phyloP scores from a whole-genome alignment of 352 stramenopile genomes.

The Pythium brachiatum region DNA sequence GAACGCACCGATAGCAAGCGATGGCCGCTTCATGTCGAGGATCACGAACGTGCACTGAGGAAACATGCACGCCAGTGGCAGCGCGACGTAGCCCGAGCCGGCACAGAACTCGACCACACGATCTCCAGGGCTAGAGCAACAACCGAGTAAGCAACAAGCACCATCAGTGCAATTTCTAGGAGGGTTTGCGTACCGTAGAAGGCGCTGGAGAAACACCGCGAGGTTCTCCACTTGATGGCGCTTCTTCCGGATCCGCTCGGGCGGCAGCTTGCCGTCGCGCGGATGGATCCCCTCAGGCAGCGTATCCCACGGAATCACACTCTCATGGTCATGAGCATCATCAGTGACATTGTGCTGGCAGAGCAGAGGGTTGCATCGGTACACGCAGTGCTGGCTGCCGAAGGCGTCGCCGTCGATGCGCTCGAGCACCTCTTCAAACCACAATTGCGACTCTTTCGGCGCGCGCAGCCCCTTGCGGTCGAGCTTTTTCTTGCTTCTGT shows the following conservation, averaged over 20 bases:
- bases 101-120: constrained; percentile 83
- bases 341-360: constrained; percentile 29
- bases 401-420: constrained; percentile 48
- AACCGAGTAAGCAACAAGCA: background rate
- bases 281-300: constrained; percentile 70
- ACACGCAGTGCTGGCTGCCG: constrained; percentile 30
- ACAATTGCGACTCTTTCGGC: constrained; percentile 49
- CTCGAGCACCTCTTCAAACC: constrained; percentile 73
- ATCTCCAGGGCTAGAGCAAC: constrained; percentile 47
- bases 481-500: constrained; percentile 51
- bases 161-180: background rate
- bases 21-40: constrained; percentile 74
- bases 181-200: constrained; percentile 43
- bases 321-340: background rate
- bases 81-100: constrained; percentile 69
- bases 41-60: constrained; percentile 73
- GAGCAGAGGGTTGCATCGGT: constrained; percentile 61
- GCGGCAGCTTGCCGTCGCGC: constrained; percentile 57
- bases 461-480: constrained; percentile 43
- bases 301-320: constrained; percentile 57
- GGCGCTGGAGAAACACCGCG: constrained; percentile 57
- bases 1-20: constrained; percentile 64
- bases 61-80: constrained; percentile 74
- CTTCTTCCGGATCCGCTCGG: constrained; percentile 60
- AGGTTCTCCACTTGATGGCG: constrained; percentile 79